A percentile compares a stretch with the other conserved stretches of the same genome.
Evolutionary conservation across 225 moss, liverwort and hornwort genomes (phyloP).

Genomic region (Anthoceros angustus): DNA sequence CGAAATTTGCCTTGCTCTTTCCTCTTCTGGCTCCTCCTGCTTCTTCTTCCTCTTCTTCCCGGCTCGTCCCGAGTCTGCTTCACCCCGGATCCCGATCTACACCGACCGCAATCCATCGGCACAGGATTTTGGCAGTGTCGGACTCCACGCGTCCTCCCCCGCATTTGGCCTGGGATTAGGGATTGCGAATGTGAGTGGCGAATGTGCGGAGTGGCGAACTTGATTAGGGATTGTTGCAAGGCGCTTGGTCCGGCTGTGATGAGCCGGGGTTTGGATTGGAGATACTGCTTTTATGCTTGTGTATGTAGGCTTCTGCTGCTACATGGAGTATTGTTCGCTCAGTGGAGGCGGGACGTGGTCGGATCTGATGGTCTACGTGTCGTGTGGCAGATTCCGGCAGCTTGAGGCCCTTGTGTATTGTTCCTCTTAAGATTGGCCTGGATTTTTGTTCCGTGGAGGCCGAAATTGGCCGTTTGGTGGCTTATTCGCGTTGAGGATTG

Average conservation of each 20-base stretch:
- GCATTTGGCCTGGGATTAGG: neutral
- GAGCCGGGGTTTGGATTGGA: neutral
- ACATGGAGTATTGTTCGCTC: neutral
- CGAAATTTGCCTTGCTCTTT: neutral
- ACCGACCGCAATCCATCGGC: neutral
- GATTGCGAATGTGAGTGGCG: neutral
- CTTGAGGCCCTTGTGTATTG: neutral
- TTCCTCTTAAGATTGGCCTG: neutral
- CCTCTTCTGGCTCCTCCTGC: neutral
- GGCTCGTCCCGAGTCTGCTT: neutral
- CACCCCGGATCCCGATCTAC: neutral
- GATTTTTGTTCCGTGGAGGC: neutral
- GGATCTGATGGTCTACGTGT: neutral
- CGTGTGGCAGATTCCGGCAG: neutral
- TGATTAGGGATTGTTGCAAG: neutral
- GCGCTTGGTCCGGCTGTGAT: neutral
- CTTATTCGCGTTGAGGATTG: neutral
- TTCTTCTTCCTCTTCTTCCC: neutral
- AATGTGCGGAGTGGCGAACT: neutral
- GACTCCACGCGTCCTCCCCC: neutral
- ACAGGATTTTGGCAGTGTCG: neutral
- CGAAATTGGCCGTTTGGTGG: neutral
- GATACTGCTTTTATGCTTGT: neutral
- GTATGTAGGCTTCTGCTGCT: neutral
- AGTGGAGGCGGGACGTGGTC: neutral